These are phyloP conservation scores for Beauveria asiatica DNA, from an alignment of 2,329 filamentous ascomycete genomes.

Conservation along the genomic window DNA sequence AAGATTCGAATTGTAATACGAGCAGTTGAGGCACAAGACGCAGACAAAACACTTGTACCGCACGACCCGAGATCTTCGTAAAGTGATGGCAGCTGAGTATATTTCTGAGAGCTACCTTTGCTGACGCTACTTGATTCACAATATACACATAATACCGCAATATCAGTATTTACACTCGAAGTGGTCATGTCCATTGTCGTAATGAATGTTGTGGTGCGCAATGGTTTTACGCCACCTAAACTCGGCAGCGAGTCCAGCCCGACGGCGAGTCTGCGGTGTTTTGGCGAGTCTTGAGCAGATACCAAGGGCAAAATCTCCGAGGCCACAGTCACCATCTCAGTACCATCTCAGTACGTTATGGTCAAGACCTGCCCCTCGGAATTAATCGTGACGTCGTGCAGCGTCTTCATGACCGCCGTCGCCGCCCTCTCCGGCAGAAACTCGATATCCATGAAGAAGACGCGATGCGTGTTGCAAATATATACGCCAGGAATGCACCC, in stretches of 20 bases:
- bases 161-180: neutral
- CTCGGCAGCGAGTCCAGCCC: neutral
- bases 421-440: conserved; percentile 2
- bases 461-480: conserved; percentile 5
- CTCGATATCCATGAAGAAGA: conserved; percentile 9
- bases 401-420: conserved; percentile 6
- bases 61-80: neutral
- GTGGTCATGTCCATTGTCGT: neutral
- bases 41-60: no score
- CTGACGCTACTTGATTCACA: neutral
- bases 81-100: neutral
- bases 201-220: neutral
- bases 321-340: no score
- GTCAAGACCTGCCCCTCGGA: neutral
- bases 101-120: neutral
- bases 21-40: no score
- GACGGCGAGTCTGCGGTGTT: neutral
- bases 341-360: neutral
- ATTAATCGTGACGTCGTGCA: neutral
- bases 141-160: neutral
- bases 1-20: no score
- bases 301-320: no score
- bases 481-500: conserved; percentile 1
- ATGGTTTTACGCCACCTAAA: neutral
- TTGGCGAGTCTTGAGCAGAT: neutral